phyloP scores from a whole-genome alignment of 176 grass and related monocot species.

The Musa troglodytarum region DNA sequence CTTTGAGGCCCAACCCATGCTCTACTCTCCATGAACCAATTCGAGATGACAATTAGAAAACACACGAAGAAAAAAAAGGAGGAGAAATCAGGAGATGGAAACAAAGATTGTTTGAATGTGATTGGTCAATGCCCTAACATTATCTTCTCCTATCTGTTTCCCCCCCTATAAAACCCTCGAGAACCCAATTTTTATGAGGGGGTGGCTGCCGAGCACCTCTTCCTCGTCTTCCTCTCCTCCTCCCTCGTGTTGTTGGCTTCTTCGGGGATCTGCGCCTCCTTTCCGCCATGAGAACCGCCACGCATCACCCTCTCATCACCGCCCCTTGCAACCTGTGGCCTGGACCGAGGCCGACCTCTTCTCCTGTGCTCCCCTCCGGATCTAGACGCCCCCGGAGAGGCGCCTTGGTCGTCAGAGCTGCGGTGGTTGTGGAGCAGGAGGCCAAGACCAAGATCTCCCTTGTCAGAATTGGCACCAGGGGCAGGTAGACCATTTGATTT shows the following conservation, averaged over 20 bases:
- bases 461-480: slow-evolving; percentile 81
- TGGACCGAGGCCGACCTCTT: slow-evolving; percentile 21
- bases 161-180: slow-evolving; percentile 3
- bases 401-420: slow-evolving; percentile 35
- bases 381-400: slow-evolving; percentile 25
- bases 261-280: background rate
- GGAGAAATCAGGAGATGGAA: too few relatives aligned
- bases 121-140: slow-evolving; percentile 57
- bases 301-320: slow-evolving; percentile 28
- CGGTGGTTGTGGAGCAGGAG: slow-evolving; percentile 61
- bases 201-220: background rate
- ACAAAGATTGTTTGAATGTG: background rate
- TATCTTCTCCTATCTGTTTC: slow-evolving; percentile 46
- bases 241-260: background rate
- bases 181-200: background rate
- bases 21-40: too few relatives aligned
- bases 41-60: background rate
- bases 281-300: slow-evolving; percentile 40
- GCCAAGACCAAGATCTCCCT: slow-evolving; percentile 71
- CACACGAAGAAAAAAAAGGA: background rate
- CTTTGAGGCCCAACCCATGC: too few relatives aligned
- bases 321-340: slow-evolving; percentile 34
- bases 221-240: background rate
- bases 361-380: background rate
- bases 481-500: slow-evolving; percentile 49